Conservation (phyloP, 1,284 basidiomycete genomes). For the Meira miltonrushii region DNA sequence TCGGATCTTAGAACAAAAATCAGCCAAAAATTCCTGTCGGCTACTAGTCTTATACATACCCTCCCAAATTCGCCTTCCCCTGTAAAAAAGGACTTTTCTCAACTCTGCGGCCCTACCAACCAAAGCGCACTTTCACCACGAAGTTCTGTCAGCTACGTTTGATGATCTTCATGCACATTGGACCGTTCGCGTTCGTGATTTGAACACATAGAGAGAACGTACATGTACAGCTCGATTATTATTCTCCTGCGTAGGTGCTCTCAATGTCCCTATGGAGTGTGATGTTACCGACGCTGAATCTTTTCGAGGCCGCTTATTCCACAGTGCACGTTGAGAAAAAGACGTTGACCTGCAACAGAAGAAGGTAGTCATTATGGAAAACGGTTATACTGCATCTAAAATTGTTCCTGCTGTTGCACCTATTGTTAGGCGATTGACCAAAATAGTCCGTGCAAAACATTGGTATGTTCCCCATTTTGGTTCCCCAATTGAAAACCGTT, state of each 20-base stretch:
- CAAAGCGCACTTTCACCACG: slow-evolving; percentile 37
- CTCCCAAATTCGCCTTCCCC: too few species aligned
- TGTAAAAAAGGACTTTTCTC: too few species aligned
- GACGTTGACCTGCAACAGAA: slow-evolving; percentile 46
- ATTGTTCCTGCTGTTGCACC: slow-evolving; percentile 22
- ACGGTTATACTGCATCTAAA: slow-evolving; percentile 45
- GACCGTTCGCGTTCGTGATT: slow-evolving; percentile 34
- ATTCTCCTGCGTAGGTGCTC: slow-evolving; percentile 43
- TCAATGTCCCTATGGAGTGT: slow-evolving; percentile 43
- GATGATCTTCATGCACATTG: slow-evolving; percentile 40
- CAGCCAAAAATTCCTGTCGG: too few species aligned
- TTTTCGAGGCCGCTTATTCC: slow-evolving; percentile 48
- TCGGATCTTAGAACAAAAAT: too few species aligned
- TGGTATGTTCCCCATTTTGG: slow-evolving; percentile 38
- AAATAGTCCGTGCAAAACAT: slow-evolving; percentile 24
- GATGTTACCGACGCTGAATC: slow-evolving; percentile 37
- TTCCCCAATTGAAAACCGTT: slow-evolving; percentile 31
- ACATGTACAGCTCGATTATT: slow-evolving; percentile 30
- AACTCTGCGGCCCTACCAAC: not conserved
- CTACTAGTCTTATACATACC: too few species aligned
- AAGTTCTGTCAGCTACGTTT: slow-evolving; percentile 34
- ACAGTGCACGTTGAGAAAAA: slow-evolving; percentile 51
- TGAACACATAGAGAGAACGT: slow-evolving; percentile 1
- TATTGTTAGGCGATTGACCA: slow-evolving; percentile 13
- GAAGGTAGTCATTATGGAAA: slow-evolving; percentile 50